Percentiles rank a stretch among this genome's conserved stretches.
These are phyloP conservation scores for Pythium inflatum DNA, from an alignment of 352 stramenopile genomes.

Conservation along the genomic window DNA sequence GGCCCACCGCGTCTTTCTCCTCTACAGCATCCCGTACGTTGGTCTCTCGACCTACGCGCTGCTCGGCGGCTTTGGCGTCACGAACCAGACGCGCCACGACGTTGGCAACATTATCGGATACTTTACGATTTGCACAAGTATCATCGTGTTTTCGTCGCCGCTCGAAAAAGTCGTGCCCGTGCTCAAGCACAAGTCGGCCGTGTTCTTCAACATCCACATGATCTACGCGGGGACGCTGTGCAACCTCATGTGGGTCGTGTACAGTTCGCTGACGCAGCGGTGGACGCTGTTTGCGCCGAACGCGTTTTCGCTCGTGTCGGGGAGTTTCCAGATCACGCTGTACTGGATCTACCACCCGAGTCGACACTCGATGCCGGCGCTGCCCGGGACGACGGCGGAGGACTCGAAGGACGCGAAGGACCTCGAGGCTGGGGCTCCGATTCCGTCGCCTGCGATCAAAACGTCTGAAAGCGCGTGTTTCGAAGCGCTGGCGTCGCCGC, in stretches of 20 bases:
- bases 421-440: too few relatives aligned
- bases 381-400: neutral
- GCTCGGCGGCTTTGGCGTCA: conserved; percentile 41
- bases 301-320: conserved; percentile 43
- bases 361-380: conserved; percentile 32
- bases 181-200: conserved; percentile 48
- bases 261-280: conserved; percentile 40
- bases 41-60: conserved; percentile 40
- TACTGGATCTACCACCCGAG: conserved; percentile 58
- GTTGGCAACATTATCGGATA: conserved; percentile 44
- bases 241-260: conserved; percentile 47
- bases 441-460: too few relatives aligned
- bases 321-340: conserved; percentile 41
- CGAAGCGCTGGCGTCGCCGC: conserved; percentile 18
- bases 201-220: conserved; percentile 63
- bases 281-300: conserved; percentile 65
- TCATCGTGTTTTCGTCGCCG: conserved; percentile 61
- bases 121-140: conserved; percentile 44
- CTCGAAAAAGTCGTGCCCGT: conserved; percentile 59
- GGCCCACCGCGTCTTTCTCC: conserved; percentile 39
- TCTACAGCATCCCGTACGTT: conserved; percentile 28
- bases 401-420: neutral
- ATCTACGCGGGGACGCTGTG: conserved; percentile 39
- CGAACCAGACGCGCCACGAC: conserved; percentile 36
- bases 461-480: conserved; percentile 13